These are phyloP conservation scores for Backusella australiensis DNA, from an alignment of 192 early-diverging fungal genomes.

Conservation along the genomic window DNA sequence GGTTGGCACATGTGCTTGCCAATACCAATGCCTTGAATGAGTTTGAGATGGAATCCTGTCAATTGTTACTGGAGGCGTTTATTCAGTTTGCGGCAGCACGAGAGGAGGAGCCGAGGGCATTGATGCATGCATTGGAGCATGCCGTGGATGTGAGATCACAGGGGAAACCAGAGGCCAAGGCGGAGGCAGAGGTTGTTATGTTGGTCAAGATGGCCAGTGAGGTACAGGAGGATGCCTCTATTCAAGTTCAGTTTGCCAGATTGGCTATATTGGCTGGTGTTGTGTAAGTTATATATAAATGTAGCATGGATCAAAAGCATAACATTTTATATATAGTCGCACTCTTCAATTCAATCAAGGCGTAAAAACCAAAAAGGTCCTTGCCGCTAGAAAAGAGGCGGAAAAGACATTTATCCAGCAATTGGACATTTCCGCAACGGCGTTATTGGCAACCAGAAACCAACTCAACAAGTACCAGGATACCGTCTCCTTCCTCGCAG, in stretches of 20 bases:
- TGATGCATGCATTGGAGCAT: constrained; percentile 25
- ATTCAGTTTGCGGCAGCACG: background rate
- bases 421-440: constrained; percentile 4
- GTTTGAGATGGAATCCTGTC: constrained; percentile 14
- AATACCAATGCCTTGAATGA: constrained; percentile 17
- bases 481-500: constrained; percentile 16
- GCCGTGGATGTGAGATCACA: constrained; percentile 21
- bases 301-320: too few relatives aligned
- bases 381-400: background rate
- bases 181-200: constrained; percentile 12
- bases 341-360: constrained; percentile 31
- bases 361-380: constrained; percentile 16
- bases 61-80: background rate
- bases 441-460: background rate
- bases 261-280: constrained; percentile 24
- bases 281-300: constrained; percentile 16
- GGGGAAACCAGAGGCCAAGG: constrained; percentile 6
- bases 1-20: constrained; percentile 28
- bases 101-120: background rate
- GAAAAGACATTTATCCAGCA: constrained; percentile 4
- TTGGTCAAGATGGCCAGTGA: background rate
- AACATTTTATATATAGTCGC: constrained; percentile 13
- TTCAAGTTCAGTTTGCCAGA: background rate
- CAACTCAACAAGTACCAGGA: constrained; percentile 15
- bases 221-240: background rate